Base-by-base conservation (phyloP, 495 filamentous ascomycete species). In the Penicillium cataractarum region DNA sequence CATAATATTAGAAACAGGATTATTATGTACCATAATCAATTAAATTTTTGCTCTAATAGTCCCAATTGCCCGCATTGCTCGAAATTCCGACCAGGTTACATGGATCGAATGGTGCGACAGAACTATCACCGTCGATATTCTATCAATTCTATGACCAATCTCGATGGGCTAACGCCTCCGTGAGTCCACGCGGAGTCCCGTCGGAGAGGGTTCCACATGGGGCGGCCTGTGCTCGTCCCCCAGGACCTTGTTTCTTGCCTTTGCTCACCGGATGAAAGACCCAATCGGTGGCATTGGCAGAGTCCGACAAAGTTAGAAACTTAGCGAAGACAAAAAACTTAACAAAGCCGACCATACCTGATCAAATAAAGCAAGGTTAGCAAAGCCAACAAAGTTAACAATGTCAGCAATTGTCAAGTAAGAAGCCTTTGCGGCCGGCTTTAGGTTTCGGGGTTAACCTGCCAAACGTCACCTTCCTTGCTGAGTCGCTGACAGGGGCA, bases 171-270 rank as follows among this genome's bases (percentile, higher is more conserved):
- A 46, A 22, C 15, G 15, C 19, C 40, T 17, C 10, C 33, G 13
- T 37, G 13, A 33, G 24, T 12, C 37, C 37, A 52, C 46, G n/a
- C 58, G 58, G 58, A 61, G 48, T 40, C 58, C 58, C 33, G 58
- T 31, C 58, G 58, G 58, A 44, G 49, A 21, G 35, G 26, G 37
- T 13, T 33, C 33, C 58, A 52, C 44, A 27, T 21, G 33, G 26
- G 32, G 60, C n/a, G 58, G 35, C 33, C 48, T 7, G 21, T 52
- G 58, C 22, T 24, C 37, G 0, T 21, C 1, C 26, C 42, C 42
- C 8, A 12, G 24, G 17, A 2, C 10, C 8, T n/a, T 8, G 6
- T 21, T 22, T 7, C 21, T 13, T 19, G n/a, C 42, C 19, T 46
- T 46, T 2, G 8, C 19, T 46, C 19, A 22, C 42, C 42, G 42